Conservation (phyloP, 1,139 yeast species). For the Saccharomyces hybrid region DNA sequence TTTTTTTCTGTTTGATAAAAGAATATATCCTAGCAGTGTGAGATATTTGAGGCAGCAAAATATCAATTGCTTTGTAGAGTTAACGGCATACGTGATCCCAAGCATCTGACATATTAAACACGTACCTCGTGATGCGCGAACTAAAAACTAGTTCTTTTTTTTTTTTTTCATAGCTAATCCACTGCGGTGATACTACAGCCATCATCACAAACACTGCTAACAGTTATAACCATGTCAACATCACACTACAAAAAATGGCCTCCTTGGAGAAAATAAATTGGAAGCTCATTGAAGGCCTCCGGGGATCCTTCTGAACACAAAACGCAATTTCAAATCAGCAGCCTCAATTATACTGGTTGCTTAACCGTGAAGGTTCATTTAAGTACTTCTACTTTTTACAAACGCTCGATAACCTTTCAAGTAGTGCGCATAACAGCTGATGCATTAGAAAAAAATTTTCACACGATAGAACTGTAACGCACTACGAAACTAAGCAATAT, state of each 20-base stretch:
- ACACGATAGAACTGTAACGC: neutral
- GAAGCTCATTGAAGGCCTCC: neutral
- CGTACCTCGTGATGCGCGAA: neutral
- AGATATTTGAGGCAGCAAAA: neutral
- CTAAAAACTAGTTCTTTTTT: neutral
- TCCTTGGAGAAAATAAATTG: neutral
- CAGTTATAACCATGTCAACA: neutral
- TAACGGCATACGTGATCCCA: neutral
- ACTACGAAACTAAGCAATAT: neutral
- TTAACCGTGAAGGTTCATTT: neutral
- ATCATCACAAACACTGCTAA: neutral
- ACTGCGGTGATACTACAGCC: neutral
- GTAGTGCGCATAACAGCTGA: neutral
- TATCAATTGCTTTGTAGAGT: neutral
- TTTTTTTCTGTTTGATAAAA: neutral
- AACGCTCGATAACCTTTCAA: neutral
- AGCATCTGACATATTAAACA: neutral
- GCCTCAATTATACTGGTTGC: neutral
- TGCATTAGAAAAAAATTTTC: neutral
- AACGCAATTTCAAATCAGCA: neutral
- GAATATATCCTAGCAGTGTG: neutral
- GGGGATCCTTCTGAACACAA: neutral
- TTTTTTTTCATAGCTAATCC: neutral
- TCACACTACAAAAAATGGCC: neutral
- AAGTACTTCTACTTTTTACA: neutral